These are phyloP conservation scores for Pisolithus sp. DNA, from an alignment of 768 basidiomycete genomes.

Conservation along the genomic window DNA sequence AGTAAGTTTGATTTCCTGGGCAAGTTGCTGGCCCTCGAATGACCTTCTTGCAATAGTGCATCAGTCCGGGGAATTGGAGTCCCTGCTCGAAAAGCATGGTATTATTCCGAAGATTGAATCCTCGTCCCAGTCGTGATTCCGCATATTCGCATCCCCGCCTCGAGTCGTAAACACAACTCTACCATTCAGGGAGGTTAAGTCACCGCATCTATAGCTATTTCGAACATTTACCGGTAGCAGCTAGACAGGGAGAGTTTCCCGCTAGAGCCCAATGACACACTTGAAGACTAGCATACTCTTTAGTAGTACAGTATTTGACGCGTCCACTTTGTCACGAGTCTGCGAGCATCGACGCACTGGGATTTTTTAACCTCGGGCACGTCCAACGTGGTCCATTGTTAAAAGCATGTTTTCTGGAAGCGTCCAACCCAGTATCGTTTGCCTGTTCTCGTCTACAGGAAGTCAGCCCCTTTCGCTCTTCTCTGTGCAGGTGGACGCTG, in stretches of 20 bases:
- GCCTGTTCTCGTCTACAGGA: slow-evolving; percentile 69
- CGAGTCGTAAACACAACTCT: no score
- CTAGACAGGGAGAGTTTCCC: no score
- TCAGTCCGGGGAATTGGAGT: slow-evolving; percentile 89
- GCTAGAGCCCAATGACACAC: no score
- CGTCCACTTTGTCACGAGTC: no score
- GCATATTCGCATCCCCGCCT: background rate
- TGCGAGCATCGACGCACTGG: no score
- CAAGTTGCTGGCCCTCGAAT: background rate
- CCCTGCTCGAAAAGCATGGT: slow-evolving; percentile 63
- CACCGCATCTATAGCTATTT: background rate
- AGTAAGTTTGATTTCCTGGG: slow-evolving; percentile 50
- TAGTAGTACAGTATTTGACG: no score
- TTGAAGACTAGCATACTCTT: no score
- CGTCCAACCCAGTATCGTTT: slow-evolving; percentile 59
- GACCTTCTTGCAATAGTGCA: slow-evolving; percentile 61
- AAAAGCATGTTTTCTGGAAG: slow-evolving; percentile 47
- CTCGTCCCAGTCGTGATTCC: background rate
- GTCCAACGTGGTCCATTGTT: background rate
- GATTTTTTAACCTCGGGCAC: no score
- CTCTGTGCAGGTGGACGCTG: slow-evolving; percentile 37
- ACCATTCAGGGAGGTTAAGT: background rate
- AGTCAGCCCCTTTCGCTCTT: slow-evolving; percentile 58
- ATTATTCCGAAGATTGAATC: slow-evolving; percentile 51
- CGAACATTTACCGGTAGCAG: no score